phyloP scores from a whole-genome alignment of 2,329 filamentous ascomycete genomes.

The Xylariales sp. region DNA sequence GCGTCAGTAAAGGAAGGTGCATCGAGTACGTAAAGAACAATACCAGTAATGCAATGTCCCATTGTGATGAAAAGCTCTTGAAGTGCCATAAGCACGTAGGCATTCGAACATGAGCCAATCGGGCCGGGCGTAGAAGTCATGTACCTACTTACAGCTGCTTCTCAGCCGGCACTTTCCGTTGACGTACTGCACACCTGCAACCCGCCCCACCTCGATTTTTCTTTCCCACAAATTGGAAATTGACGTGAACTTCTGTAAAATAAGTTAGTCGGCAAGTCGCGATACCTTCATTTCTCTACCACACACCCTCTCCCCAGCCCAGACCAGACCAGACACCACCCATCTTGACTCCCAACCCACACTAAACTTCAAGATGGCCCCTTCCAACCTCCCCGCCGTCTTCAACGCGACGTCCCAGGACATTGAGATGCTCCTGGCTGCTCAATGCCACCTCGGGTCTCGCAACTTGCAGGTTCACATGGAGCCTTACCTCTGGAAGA shows the following conservation, averaged over 20 bases:
- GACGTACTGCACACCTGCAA: too few species aligned
- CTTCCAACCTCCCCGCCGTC: constrained; percentile 85
- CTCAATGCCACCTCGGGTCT: constrained; percentile 92
- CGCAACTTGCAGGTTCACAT: constrained; percentile 99
- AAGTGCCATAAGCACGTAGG: too few species aligned
- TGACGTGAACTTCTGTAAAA: too few species aligned
- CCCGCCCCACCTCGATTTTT: too few species aligned
- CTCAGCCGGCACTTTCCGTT: too few species aligned
- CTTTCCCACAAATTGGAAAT: constrained; percentile 9
- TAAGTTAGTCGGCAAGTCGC: constrained; percentile 2
- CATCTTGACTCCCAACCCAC: background rate
- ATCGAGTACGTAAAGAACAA: too few species aligned
- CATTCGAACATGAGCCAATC: too few species aligned
- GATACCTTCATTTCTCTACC: background rate
- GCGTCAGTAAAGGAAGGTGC: too few species aligned
- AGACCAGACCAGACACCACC: constrained; percentile 13
- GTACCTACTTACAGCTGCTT: too few species aligned
- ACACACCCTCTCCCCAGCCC: constrained; percentile 21
- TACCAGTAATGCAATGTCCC: too few species aligned
- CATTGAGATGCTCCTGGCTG: constrained; percentile 98
- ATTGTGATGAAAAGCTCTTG: too few species aligned
- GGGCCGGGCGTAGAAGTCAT: too few species aligned
- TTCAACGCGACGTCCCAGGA: constrained; percentile 98
- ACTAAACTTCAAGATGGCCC: constrained; percentile 75
- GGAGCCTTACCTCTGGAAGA: constrained; percentile 99